Evolutionary conservation across 768 basidiomycete genomes (phyloP).

Genomic region (Lactifluus hygrophoroides): DNA sequence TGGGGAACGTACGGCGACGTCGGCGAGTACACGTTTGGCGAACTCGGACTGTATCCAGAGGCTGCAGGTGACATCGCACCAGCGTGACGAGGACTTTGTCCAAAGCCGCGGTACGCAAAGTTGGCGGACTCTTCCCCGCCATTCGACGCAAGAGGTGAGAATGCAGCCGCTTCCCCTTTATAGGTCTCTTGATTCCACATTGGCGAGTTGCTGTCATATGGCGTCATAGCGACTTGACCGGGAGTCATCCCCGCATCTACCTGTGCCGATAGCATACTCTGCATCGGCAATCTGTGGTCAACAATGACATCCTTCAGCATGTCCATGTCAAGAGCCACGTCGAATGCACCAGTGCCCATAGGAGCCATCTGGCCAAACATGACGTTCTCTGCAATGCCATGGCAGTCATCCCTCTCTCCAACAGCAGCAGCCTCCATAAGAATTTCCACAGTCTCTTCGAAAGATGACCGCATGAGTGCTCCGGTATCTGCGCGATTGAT

Average conservation of each 20-base stretch:
- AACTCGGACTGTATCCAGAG: slow-evolving; percentile 85
- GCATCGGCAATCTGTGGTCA: slow-evolving; percentile 86
- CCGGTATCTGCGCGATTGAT: slow-evolving; percentile 99
- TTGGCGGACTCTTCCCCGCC: slow-evolving; percentile 71
- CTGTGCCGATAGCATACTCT: slow-evolving; percentile 68
- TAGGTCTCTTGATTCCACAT: slow-evolving; percentile 68
- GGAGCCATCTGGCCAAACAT: slow-evolving; percentile 99
- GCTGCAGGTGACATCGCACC: slow-evolving; percentile 86
- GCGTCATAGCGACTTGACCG: slow-evolving; percentile 90
- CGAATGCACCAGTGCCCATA: slow-evolving; percentile 97
- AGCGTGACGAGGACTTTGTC: slow-evolving; percentile 78
- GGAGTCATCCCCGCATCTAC: slow-evolving; percentile 87
- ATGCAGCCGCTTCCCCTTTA: slow-evolving; percentile 80
- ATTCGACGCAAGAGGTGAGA: slow-evolving; percentile 89
- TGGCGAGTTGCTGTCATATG: slow-evolving; percentile 89
- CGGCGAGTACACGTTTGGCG: slow-evolving; percentile 81
- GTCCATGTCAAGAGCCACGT: slow-evolving; percentile 91
- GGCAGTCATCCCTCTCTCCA: slow-evolving; percentile 97
- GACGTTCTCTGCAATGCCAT: slow-evolving; percentile 98
- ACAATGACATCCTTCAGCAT: slow-evolving; percentile 99
- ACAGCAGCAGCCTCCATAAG: slow-evolving; percentile 97
- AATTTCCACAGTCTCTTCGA: slow-evolving; percentile 99
- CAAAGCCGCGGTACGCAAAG: slow-evolving; percentile 68
- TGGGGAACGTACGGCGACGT: slow-evolving; percentile 86
- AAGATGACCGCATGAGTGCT: slow-evolving; percentile 95